Conservation (phyloP, 306 rosid genomes). For the Lotus japonicus region DNA sequence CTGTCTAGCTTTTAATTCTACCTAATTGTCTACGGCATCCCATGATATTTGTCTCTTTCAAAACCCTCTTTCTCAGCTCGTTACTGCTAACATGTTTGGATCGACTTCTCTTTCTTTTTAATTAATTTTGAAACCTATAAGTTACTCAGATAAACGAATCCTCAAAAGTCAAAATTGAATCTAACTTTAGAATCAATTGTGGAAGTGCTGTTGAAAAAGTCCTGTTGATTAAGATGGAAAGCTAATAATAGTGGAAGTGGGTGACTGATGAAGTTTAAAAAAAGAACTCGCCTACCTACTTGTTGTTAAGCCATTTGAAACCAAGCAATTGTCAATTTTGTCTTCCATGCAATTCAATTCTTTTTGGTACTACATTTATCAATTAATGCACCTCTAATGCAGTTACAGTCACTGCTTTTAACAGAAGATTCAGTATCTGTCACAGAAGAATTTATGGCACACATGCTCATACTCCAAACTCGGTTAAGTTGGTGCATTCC, state of each 20-base stretch:
- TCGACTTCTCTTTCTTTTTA: too few relatives aligned
- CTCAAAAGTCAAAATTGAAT: too few relatives aligned
- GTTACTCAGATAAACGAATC: too few relatives aligned
- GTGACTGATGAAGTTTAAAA: slow-evolving; percentile 1
- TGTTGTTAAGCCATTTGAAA: slow-evolving; percentile 8
- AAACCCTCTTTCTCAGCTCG: background rate
- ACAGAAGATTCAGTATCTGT: slow-evolving; percentile 18
- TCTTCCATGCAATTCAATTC: background rate
- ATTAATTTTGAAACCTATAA: too few relatives aligned
- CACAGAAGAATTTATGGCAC: slow-evolving; percentile 15
- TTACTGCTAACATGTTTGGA: background rate
- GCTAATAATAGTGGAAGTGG: slow-evolving; percentile 26
- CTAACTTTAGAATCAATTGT: too few relatives aligned
- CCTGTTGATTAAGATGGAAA: slow-evolving; percentile 53
- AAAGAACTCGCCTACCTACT: background rate
- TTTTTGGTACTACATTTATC: background rate
- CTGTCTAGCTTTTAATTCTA: slow-evolving; percentile 23
- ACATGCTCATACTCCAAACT: slow-evolving; percentile 13
- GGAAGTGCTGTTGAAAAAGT: slow-evolving; percentile 45
- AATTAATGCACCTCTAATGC: slow-evolving; percentile 15
- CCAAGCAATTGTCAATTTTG: too few relatives aligned
- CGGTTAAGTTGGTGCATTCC: background rate
- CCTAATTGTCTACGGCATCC: slow-evolving; percentile 23
- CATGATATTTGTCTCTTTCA: slow-evolving; percentile 7
- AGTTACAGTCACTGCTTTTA: slow-evolving; percentile 5